A percentile compares a stretch with the other conserved stretches of the same genome.
phyloP scores from a whole-genome alignment of 306 rosid species.

The Vigna angularis region DNA sequence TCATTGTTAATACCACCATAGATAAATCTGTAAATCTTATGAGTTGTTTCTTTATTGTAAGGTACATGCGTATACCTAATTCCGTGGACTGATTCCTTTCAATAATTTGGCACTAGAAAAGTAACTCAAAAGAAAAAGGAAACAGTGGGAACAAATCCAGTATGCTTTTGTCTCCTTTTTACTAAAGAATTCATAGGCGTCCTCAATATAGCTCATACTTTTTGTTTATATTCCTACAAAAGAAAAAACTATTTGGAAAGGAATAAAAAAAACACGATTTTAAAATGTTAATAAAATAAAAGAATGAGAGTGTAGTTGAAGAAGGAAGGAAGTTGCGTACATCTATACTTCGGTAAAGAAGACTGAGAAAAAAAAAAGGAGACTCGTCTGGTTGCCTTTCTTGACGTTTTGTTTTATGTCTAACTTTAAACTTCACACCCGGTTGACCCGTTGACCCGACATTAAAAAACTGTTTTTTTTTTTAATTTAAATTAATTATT shows the following conservation, averaged over 20 bases:
- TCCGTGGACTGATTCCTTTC: neutral
- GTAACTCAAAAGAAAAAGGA: neutral
- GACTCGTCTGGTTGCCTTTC: neutral
- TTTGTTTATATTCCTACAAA: neutral
- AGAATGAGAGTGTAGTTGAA: neutral
- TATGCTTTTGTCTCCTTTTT: neutral
- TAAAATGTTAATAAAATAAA: neutral
- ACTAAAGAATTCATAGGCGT: neutral
- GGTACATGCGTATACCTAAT: neutral
- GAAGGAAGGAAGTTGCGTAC: neutral
- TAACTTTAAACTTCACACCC: neutral
- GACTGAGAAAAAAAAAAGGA: too few relatives aligned
- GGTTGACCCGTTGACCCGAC: neutral
- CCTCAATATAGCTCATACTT: neutral
- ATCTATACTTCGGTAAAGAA: neutral
- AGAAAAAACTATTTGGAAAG: neutral
- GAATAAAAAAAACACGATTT: neutral
- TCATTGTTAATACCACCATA: too few relatives aligned
- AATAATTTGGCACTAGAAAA: conserved; percentile 2
- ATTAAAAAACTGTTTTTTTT: neutral
- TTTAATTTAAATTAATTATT: neutral
- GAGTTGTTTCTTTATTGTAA: neutral
- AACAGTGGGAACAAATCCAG: neutral
- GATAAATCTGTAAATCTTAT: too few relatives aligned
- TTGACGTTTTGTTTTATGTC: neutral